Evolutionary conservation across 2,329 filamentous ascomycete species (phyloP).

Genomic region (Diplodia intermedia): DNA sequence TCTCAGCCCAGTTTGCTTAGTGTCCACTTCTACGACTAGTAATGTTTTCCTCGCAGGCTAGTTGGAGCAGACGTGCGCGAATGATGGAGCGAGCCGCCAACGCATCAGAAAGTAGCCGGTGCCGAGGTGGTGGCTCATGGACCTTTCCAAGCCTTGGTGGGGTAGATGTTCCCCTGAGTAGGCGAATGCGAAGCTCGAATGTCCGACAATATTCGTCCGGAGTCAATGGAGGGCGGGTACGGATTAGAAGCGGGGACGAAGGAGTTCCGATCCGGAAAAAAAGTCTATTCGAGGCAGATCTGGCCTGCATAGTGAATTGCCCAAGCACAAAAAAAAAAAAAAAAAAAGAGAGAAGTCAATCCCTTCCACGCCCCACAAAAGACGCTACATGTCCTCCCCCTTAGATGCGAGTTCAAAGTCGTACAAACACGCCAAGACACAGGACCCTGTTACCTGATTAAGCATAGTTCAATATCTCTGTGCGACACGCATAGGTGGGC

Average conservation of each 20-base stretch:
- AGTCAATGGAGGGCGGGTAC: background rate
- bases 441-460: too few relatives aligned
- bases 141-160: background rate
- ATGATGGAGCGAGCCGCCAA: background rate
- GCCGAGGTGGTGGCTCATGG: background rate
- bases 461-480: too few relatives aligned
- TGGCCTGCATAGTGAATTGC: too few relatives aligned
- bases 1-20: constrained; percentile 2
- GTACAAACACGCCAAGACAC: too few relatives aligned
- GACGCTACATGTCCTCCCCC: too few relatives aligned
- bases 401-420: too few relatives aligned
- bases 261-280: background rate
- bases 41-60: background rate
- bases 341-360: too few relatives aligned
- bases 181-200: too few relatives aligned
- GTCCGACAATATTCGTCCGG: background rate
- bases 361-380: too few relatives aligned
- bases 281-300: background rate
- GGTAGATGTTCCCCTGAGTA: background rate
- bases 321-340: too few relatives aligned
- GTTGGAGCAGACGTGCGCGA: background rate
- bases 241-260: background rate
- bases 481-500: too few relatives aligned
- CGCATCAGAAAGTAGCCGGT: constrained; percentile 1
- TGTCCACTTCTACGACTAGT: constrained; percentile 9